These are phyloP conservation scores for Fusarium torulosum DNA, from an alignment of 2,329 filamentous ascomycete species.

Conservation along the genomic window DNA sequence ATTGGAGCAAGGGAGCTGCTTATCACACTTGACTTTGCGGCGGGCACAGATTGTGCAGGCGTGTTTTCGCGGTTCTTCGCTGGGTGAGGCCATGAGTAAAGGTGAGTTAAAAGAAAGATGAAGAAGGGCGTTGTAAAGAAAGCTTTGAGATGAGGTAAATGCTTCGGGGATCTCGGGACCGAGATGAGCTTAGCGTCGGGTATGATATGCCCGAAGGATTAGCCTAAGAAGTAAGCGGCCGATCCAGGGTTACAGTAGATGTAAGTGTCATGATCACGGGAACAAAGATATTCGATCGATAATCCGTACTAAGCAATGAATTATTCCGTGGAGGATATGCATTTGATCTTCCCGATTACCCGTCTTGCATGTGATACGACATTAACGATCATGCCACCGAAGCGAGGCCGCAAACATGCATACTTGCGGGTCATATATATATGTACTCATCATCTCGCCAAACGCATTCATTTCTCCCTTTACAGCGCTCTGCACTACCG, in stretches of 20 bases:
- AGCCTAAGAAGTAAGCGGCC: background rate
- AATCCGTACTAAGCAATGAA: background rate
- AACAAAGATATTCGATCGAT: background rate
- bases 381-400: too few relatives aligned
- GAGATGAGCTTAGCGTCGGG: constrained; percentile 3
- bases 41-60: constrained; percentile 41
- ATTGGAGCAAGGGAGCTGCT: constrained; percentile 57
- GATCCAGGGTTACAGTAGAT: background rate
- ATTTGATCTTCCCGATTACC: too few relatives aligned
- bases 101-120: too few relatives aligned
- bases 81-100: background rate
- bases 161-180: constrained; percentile 6
- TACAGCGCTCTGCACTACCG: background rate
- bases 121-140: background rate
- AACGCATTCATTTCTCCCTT: background rate
- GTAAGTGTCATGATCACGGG: background rate
- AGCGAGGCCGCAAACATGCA: constrained; percentile 1
- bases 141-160: too few relatives aligned
- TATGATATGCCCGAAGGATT: background rate
- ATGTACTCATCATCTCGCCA: background rate
- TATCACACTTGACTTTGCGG: constrained; percentile 54
- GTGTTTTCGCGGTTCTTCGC: constrained; percentile 13
- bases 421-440: background rate
- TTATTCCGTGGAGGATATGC: background rate
- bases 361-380: too few relatives aligned